Evolutionary conservation across 2,329 filamentous ascomycete genomes (phyloP).

Genomic region (Penicillium sp.): DNA sequence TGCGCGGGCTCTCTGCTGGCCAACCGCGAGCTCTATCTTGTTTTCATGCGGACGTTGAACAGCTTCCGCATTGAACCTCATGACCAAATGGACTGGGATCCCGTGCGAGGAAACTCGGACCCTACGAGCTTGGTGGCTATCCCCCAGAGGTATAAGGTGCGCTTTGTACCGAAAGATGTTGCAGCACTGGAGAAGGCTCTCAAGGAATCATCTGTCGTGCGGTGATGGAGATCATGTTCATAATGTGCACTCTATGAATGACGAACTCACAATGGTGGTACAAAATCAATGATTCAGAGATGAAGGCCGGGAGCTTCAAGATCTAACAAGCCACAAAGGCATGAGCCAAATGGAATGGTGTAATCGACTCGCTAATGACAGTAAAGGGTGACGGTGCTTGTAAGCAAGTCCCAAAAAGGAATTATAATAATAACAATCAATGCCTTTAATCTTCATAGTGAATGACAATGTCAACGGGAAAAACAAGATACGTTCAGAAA

Average conservation of each 20-base stretch:
- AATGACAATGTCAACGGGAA: too few relatives aligned
- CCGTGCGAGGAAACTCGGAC: slow-evolving; percentile 54
- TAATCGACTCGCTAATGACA: too few relatives aligned
- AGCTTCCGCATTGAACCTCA: slow-evolving; percentile 54
- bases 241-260: too few relatives aligned
- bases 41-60: slow-evolving; percentile 57
- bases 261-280: neutral
- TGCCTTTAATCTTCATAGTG: too few relatives aligned
- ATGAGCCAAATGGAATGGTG: too few relatives aligned
- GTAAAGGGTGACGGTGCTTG: too few relatives aligned
- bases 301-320: too few relatives aligned
- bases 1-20: slow-evolving; percentile 59
- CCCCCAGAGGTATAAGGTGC: slow-evolving; percentile 53
- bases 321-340: too few relatives aligned
- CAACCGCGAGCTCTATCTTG: slow-evolving; percentile 59
- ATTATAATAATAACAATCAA: too few relatives aligned
- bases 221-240: too few relatives aligned
- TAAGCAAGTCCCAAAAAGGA: too few relatives aligned
- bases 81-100: slow-evolving; percentile 53
- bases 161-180: slow-evolving; percentile 52
- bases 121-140: slow-evolving; percentile 58
- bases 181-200: slow-evolving; percentile 41
- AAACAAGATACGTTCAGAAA: neutral
- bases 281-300: neutral
- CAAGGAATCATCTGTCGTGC: slow-evolving; percentile 10